These are phyloP conservation scores for Dalbergia cochinchinensis DNA, from an alignment of 306 rosid genomes.

Conservation along the genomic window DNA sequence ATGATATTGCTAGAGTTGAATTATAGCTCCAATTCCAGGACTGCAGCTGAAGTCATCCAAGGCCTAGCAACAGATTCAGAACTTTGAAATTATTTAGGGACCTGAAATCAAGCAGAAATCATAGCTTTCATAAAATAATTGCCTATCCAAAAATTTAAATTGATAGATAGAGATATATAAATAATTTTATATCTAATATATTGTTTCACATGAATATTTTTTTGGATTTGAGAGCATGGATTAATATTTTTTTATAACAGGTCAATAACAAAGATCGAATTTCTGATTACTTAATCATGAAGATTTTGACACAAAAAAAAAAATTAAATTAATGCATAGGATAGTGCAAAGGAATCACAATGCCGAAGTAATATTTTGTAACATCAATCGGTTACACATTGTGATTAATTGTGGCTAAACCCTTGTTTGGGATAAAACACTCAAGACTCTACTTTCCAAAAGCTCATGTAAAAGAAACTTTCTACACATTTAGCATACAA, in stretches of 20 bases:
- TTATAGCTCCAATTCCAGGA: slow-evolving; percentile 32
- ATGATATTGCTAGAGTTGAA: slow-evolving; percentile 9
- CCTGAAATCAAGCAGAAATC: slow-evolving; percentile 36
- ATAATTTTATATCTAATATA: too few species aligned
- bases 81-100: slow-evolving; percentile 39
- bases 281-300: too few species aligned
- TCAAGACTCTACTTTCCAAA: too few species aligned
- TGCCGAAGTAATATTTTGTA: not conserved
- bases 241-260: too few species aligned
- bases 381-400: not conserved
- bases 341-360: not conserved
- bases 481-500: too few species aligned
- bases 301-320: not conserved
- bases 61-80: slow-evolving; percentile 30
- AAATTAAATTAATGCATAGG: not conserved
- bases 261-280: too few species aligned
- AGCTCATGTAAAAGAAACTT: too few species aligned
- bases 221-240: too few species aligned
- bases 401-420: not conserved
- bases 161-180: too few species aligned
- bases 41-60: slow-evolving; percentile 40
- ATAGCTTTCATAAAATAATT: not conserved
- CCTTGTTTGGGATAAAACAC: not conserved
- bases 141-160: too few species aligned
- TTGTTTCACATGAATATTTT: too few species aligned